A percentile compares a stretch with the other conserved stretches of the same genome.
Conservation (phyloP, 495 filamentous ascomycete genomes). For the Penicillium ucsense region DNA sequence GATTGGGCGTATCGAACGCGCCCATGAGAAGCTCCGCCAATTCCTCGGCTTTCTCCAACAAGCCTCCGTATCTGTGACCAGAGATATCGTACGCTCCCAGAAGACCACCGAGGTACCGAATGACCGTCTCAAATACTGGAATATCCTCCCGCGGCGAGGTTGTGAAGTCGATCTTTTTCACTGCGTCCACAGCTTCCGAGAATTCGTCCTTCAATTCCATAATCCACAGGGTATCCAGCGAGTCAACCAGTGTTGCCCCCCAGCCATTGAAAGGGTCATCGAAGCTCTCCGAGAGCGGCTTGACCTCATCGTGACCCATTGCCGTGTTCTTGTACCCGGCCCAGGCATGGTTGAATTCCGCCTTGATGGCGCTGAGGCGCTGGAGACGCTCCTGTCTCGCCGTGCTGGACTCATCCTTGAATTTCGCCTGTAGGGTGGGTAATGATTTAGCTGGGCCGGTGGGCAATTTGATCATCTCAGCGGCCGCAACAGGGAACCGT, state of each 20-base stretch:
- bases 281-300: constrained; percentile 50
- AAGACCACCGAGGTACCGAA: constrained; percentile 77
- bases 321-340: constrained; percentile 61
- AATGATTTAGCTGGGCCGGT: constrained; percentile 57
- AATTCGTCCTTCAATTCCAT: constrained; percentile 90
- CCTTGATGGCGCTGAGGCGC: constrained; percentile 53
- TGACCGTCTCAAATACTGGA: constrained; percentile 78
- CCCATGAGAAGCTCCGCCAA: constrained; percentile 83
- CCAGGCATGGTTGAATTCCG: constrained; percentile 68
- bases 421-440: constrained; percentile 65
- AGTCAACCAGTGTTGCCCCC: constrained; percentile 89
- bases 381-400: constrained; percentile 52
- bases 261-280: constrained; percentile 83
- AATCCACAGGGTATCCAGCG: constrained; percentile 93
- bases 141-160: constrained; percentile 55
- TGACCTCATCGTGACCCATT: constrained; percentile 72
- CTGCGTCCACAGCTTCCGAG: constrained; percentile 66
- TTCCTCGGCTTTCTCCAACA: constrained; percentile 82
- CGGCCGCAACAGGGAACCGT: constrained; percentile 60
- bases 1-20: constrained; percentile 92
- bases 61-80: constrained; percentile 52
- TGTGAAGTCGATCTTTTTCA: constrained; percentile 83
- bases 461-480: constrained; percentile 66
- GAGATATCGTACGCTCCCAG: constrained; percentile 75
- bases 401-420: constrained; percentile 51